Evolutionary conservation across 2,329 filamentous ascomycete species (phyloP).

Genomic region (Periconia digitata): DNA sequence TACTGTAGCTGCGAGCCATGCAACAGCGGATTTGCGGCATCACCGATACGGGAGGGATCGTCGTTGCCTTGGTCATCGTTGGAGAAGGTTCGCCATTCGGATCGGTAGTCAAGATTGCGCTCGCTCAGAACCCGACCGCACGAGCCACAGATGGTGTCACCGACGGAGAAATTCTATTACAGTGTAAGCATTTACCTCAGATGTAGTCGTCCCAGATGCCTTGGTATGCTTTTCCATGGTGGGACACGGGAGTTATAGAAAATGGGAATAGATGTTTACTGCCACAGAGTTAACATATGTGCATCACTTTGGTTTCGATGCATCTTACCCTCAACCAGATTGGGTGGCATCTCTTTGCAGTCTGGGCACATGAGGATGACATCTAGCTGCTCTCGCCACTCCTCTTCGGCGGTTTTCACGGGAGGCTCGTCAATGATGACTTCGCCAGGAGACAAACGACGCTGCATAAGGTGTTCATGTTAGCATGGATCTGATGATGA

Average conservation of each 20-base stretch:
- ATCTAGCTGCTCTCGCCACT: conserved; percentile 83
- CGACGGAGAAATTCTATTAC: conserved; percentile 83
- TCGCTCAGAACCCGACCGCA: conserved; percentile 90
- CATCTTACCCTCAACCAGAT: conserved; percentile 59
- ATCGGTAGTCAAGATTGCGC: conserved; percentile 91
- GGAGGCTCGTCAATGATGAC: conserved; percentile 43
- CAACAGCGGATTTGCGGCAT: conserved; percentile 84
- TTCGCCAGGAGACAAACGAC: conserved; percentile 49
- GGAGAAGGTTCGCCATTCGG: conserved; percentile 98
- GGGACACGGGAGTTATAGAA: too few relatives aligned
- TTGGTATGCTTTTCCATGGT: background rate
- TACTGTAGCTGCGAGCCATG: conserved; percentile 82
- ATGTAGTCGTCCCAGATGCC: background rate
- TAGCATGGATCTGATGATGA: background rate
- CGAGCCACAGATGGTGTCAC: conserved; percentile 88
- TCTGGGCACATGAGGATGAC: conserved; percentile 83
- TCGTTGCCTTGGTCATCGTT: conserved; percentile 97
- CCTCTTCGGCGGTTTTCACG: conserved; percentile 26
- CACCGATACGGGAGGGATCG: conserved; percentile 96
- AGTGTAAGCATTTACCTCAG: background rate
- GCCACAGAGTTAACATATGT: conserved; percentile 43
- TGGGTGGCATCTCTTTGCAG: conserved; percentile 88
- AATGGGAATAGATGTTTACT: background rate
- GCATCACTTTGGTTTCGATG: conserved; percentile 73
- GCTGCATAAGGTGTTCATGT: conserved; percentile 5